Evolutionary conservation across 805 yeast genomes (phyloP), one percentile per base, ranked within the genome.

Genomic region (Naumovozyma baii): DNA sequence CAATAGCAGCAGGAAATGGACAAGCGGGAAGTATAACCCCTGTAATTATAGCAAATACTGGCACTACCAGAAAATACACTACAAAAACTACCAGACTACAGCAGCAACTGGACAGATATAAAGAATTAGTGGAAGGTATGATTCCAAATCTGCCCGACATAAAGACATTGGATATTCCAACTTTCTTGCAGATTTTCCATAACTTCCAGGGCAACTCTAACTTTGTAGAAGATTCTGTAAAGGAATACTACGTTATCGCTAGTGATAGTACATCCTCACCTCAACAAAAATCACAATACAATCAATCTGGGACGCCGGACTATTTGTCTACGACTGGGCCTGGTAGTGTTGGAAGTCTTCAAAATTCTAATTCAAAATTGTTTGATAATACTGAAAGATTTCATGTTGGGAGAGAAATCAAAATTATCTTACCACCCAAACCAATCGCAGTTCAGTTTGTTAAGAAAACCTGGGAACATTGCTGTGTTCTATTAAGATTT

Each of bases 401-500:
- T 13, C 42, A 37, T 5, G 46, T 54, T n/a, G 61, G 57, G 13
- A 48, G 66, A 39, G 88, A 80, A 51, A 71, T 82, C 47, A 76
- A 70, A 46, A 71, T 81, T 37, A 73, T 82, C 7, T 61, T 87
- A 33, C 96, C 96, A 0, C 76, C 92, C 3, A 78, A 83, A 51
- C 79, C 77, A 17, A 73, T 74, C 18, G 90, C 95, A 0, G 61
- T 84, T 30, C 75, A 76, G 50, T 69, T 87, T 50, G 77, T 87
- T 20, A 77, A 76, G 50, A 75, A 78, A 36, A 84, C 90, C 2
- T 87, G 95, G 94, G 77, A 79, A 50, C 80, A 82, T 49, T 87
- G 94, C 1, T 85, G 94, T 62, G 73, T 92, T 8, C 64, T 88
- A 38, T 81, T 86, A 54, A 67, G 95, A 39, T 86, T 87, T 55